Evolutionary conservation across 768 basidiomycete genomes (phyloP), one percentile per base, ranked within the genome.

Genomic region (Phanerochaete sordida): DNA sequence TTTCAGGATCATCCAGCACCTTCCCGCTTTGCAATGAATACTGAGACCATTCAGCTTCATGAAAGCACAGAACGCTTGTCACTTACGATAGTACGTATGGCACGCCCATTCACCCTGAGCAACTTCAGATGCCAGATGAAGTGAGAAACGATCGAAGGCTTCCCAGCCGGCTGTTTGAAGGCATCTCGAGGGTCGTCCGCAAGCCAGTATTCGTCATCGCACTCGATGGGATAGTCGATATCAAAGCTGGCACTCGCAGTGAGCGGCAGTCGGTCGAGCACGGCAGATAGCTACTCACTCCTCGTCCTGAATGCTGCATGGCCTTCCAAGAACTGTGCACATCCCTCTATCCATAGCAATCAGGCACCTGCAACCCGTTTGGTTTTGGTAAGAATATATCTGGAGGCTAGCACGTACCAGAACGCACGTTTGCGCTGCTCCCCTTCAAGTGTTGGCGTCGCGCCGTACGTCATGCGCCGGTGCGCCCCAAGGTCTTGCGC

Each of bases 341-440:
- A 77, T 57, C 26, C 72, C 57, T 48, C 82, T 69, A 65, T 86
- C 84, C 27, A 82, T 66, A 24, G 61, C 21, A 44, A 83, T 65
- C 12, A 84, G 73, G 1, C 79, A 75, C 83, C 84, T 84, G 19
- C 31, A 35, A 13, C 30, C 49, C 16, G 30, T 46, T 16, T 19
- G 37, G n/a, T n/a, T n/a, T n/a, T n/a, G n/a, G n/a, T n/a, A n/a
- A n/a, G n/a, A n/a, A n/a, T n/a, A n/a, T n/a, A n/a, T n/a, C n/a
- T n/a, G n/a, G n/a, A n/a, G n/a, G n/a, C n/a, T n/a, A n/a, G n/a
- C 9, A 33, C 54, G 21, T 33, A 81, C 89, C 88, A 91, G 68
- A 93, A 91, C 0, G 85, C 85, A 27, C 92, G 82, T 69, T 89
- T 91, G 82, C 86, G 90, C 21, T 89, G 75, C 64, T 93, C 90